Base-by-base conservation (phyloP, 2,329 filamentous ascomycete genomes). In the Grosmannia serpens region DNA sequence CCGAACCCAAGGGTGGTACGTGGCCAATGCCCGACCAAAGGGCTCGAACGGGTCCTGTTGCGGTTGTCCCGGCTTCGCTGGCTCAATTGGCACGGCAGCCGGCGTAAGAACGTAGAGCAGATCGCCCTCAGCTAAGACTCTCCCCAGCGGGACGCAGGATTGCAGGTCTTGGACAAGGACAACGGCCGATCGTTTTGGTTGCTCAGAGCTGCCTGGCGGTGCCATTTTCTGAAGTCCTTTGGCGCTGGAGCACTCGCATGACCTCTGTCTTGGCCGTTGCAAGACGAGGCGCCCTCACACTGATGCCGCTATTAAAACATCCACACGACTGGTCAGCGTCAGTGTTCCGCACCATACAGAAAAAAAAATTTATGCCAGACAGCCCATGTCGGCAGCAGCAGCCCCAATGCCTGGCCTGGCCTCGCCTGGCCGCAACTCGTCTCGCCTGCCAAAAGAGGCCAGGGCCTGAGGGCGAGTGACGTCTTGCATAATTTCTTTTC, bases 21-120 rank as follows among this genome's bases (percentile, higher is more conserved):
- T 74, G 54, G 82, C 80, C 54, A 91, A 69, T 51, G 82, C 79
- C 62, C 79, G 77, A 24, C 87, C 88, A 22, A 91, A 74, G 17
- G 80, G 77, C 69, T 91, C 87, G 66, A 91, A 91, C 0, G 87
- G 88, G 67, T 91, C 88, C 50, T 58, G 61, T 5, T 63, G 44
- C n/a, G 52, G 62, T 65, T 71, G 75, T 51, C 70, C 70, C 17
- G 60, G 75, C 73, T 51, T 70, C 65, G 51, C 72, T 64, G 63
- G 71, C 64, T 70, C 73, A 62, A 72, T 67, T 53, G 75, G 80
- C 26, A 75, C 67, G 38, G 81, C 76, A 29, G 79, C 76, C 1
- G 83, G 83, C 7, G 84, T 84, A 38, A 86, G 69, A 53, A 85
- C 77, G 55, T 87, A 72, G n/a, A 86, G 71, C n/a, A 80, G 68